Base-by-base conservation (phyloP, 2,329 filamentous ascomycete genomes). In the Cucurbitaria berberidis region DNA sequence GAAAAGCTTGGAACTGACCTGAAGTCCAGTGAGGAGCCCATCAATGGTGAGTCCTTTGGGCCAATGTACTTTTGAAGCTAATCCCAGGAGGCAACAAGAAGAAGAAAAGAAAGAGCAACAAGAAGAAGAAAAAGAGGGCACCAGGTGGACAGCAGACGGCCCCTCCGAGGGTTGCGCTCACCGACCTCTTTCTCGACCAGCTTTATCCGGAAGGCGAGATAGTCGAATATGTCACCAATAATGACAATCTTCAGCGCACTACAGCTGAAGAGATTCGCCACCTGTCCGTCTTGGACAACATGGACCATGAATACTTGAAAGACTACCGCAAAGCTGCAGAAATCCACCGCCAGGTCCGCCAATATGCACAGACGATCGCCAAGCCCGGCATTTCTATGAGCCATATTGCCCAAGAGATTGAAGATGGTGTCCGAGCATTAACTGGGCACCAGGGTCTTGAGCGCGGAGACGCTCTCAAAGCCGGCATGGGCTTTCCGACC, bases 261-360 rank as follows among this genome's bases (percentile, higher is more conserved):
- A 95, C 90, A 8, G 85, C 81, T 69, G 90, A 93, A 75, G 91
- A 96, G 78, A 89, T 92, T 76, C 85, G 90, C 38, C 86, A 93
- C 69, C 79, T 93, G 18, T 62, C 69, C 11, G 69, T 69, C n/a
- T 34, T 70, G 39, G 86, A 91, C 69, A 87, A 89, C 64, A 85
- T 91, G 79, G 87, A 91, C 69, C 86, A 84, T 60, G 86, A 90
- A 46, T 93, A 90, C 76, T 76, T 95, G 48, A 80, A 81, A 47
- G 90, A 96, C 68, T 95, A 93, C 73, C 88, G 91, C 56, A 85
- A 93, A 70, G 91, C 86, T 35, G 90, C 91, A n/a, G 91, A 96
- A 76, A 84, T 90, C 11, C 91, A 96, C 74, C 86, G 91, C 53
- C 90, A 96, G 72, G 90, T 95, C 52, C 88, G 91, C 50, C 86